Evolutionary conservation across 805 yeast species (phyloP).

Genomic region (Candida saitoana): DNA sequence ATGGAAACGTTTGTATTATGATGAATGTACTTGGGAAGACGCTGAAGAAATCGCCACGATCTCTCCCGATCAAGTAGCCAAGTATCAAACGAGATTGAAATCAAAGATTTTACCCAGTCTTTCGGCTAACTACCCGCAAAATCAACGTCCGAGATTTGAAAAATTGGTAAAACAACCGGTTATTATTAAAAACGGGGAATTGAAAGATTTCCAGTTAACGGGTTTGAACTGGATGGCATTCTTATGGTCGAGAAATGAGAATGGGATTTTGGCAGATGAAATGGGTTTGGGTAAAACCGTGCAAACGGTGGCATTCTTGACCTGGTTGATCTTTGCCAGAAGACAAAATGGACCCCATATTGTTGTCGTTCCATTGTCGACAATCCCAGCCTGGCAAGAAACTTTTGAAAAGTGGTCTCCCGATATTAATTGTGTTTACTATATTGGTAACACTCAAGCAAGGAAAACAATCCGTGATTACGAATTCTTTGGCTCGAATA

Average conservation of each 20-base stretch:
- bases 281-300: conserved; percentile 99
- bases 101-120: conserved; percentile 81
- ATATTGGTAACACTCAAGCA: conserved; percentile 87
- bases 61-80: conserved; percentile 80
- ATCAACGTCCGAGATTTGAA: conserved; percentile 80
- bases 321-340: conserved; percentile 93
- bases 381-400: conserved; percentile 99
- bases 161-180: conserved; percentile 83
- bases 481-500: conserved; percentile 68
- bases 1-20: conserved; percentile 91
- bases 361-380: conserved; percentile 92
- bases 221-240: conserved; percentile 99
- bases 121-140: conserved; percentile 69
- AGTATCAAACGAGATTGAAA: conserved; percentile 73
- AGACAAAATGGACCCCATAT: conserved; percentile 97
- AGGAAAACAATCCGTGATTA: conserved; percentile 76
- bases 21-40: conserved; percentile 95
- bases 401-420: conserved; percentile 98
- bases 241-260: conserved; percentile 94
- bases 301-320: conserved; percentile 89
- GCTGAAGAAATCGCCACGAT: conserved; percentile 81
- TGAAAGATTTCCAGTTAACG: conserved; percentile 95
- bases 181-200: conserved; percentile 83
- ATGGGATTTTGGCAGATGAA: conserved; percentile 96
- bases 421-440: conserved; percentile 86